Base-by-base conservation (phyloP, 2,329 filamentous ascomycete genomes). In the Leptographium wingfieldii region DNA sequence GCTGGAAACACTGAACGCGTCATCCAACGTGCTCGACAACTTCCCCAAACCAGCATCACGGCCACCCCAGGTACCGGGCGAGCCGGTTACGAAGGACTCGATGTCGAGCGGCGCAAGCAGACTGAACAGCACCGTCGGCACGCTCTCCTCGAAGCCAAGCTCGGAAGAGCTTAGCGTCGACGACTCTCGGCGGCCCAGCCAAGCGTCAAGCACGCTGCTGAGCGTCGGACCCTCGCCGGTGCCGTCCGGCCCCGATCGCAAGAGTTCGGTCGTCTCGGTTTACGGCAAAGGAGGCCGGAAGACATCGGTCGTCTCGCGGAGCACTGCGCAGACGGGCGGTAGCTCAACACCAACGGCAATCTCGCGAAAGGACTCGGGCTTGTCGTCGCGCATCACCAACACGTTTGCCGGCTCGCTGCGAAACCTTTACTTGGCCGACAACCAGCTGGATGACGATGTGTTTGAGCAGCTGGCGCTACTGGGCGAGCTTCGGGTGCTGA, bases 1-100 rank as follows among this genome's bases (percentile, higher is more conserved):
- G 69, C 74, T 99, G 59, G 92, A 97, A 72, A 92, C 87, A 0
- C 80, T 99, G 61, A 99, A 99, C 67, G 86, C 95, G 14, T 97
- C 92, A 0, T 96, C 94, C 12, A 99, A 99, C 66, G 86, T 97
- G 7, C 78, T 99, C 25, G 87, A 92, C 57, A 84, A 83, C 49
- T 97, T 99, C 69, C 94, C 94, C 1, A 96, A 95, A 69, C 90
- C 90, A 27, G 81, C 85, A 1, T 87, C 87, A 10, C 84, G 89
- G 55, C 76, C 84, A 55, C 82, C 85, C 22, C 83, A 87, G 57
- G 72, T 80, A 11, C 81, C 82, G 3, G 78, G 77, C 10, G 70
- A 78, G 29, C 63, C 69, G 6, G 56, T 64, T 6, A 57, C 68
- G 1, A 71, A 73, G 12, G 69, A 65, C 69, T 35, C 55, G 7